These are phyloP conservation scores for Oenanthe sinensis DNA, from an alignment of 129 eudicot genomes.

Conservation along the genomic window DNA sequence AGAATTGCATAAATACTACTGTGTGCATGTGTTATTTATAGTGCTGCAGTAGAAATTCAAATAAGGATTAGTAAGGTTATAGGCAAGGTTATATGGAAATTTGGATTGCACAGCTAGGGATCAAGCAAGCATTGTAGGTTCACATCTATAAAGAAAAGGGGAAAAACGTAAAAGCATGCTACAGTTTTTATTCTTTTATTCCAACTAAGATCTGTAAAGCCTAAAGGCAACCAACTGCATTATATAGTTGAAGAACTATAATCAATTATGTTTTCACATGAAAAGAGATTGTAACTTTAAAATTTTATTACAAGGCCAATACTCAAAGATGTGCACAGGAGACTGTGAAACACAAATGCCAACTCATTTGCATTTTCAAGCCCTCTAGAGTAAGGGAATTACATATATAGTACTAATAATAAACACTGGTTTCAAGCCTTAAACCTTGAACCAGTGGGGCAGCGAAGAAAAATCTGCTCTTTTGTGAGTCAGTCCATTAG, in stretches of 20 bases:
- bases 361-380: not conserved
- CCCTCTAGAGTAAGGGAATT: not conserved
- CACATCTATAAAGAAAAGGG: not conserved
- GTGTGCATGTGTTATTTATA: not conserved
- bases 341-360: not conserved
- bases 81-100: not conserved
- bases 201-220: not conserved
- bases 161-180: not conserved
- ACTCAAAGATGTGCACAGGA: not conserved
- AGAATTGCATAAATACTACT: not conserved
- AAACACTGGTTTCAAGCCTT: not conserved
- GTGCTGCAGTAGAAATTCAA: not conserved
- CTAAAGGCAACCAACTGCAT: not conserved
- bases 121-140: not conserved
- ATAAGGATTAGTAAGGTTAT: not conserved
- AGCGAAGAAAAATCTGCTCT: not conserved
- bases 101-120: not conserved
- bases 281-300: not conserved
- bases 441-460: not conserved
- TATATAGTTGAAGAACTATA: not conserved
- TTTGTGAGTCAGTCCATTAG: not conserved
- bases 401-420: not conserved
- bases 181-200: not conserved
- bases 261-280: not conserved
- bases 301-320: not conserved